Evolutionary conservation across 169 alveolate genomes (phyloP), one percentile per base, ranked within the genome.

Genomic region (Prorocentrum cordatum): DNA sequence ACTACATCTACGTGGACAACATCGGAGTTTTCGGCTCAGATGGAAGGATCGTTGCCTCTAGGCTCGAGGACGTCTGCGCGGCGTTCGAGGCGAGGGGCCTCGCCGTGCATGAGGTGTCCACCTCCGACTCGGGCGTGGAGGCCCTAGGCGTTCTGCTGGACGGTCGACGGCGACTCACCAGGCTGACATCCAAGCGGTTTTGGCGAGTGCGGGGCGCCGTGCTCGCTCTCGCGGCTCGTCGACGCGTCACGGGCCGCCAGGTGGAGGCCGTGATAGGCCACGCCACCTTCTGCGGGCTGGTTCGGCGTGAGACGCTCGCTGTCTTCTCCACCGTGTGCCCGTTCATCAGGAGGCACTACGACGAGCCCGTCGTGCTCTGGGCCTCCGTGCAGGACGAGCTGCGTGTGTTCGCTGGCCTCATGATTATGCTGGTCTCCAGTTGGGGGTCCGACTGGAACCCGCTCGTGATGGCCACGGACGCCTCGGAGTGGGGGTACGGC

Each of bases 391-490:
- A 70, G 26, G 18, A 0, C 16, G 85, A 73, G 36, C 47, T 73
- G 1, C 2, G 3, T 0, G 85, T 36, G 4, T 73, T 73, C 32
- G 9, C 20, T 0, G 50, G 58, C 0, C 42, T 73, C 35, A 50
- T 73, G 54, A 32, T 54, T 0, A n/a, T 22, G 10, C 33, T 50
- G 2, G 47, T 12, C 2, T 27, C 47, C 5, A 70, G 50, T 7
- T 75, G 86, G 86, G 50, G 62, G 72, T 0, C 62, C 24, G 32
- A 27, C 3, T 75, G 86, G 86, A 75, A 75, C n/a, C 27, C 32
- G 10, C 16, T 35, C 12, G 59, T 75, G 1, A n/a, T 42, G 0
- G 24, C 62, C 14, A 24, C 62, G 1, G 86, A 75, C 22, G 20
- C 73, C n/a, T 35, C 62, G 0, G 2, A 35, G n/a, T 20, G 16